These are phyloP conservation scores for Trichoderma sp. DNA, from an alignment of 2,329 filamentous ascomycete species.

Conservation along the genomic window DNA sequence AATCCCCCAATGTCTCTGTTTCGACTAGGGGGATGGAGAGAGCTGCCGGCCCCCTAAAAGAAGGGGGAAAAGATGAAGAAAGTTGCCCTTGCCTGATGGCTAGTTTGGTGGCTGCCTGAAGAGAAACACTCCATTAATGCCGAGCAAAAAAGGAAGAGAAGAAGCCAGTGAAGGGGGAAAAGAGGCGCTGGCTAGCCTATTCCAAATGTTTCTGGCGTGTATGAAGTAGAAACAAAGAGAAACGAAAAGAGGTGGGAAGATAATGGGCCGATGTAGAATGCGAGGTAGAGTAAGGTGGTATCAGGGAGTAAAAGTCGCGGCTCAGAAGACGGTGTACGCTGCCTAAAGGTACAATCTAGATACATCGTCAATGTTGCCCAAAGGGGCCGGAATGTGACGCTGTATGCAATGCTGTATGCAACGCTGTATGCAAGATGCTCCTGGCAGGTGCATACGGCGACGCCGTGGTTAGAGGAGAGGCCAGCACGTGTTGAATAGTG, in stretches of 20 bases:
- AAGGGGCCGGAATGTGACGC: conserved; percentile 10
- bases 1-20: neutral
- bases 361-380: conserved; percentile 4
- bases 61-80: neutral
- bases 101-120: neutral
- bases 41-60: neutral
- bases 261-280: neutral
- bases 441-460: conserved; percentile 19
- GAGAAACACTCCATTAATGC: neutral
- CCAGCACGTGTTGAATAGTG: conserved; percentile 12
- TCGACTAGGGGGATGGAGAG: neutral
- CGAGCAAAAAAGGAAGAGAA: neutral
- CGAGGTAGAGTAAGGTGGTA: neutral
- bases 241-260: neutral
- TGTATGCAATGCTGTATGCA: conserved; percentile 7
- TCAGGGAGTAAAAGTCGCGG: neutral
- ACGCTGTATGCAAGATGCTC: conserved; percentile 18
- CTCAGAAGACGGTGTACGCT: conserved; percentile 5
- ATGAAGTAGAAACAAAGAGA: neutral
- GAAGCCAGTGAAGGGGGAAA: neutral
- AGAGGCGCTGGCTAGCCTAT: neutral
- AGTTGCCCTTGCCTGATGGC: neutral
- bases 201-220: neutral
- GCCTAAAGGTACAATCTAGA: conserved; percentile 14
- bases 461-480: conserved; percentile 18